Evolutionary conservation across 140 eudicot genomes (phyloP).

Genomic region (Anethum foeniculum): DNA sequence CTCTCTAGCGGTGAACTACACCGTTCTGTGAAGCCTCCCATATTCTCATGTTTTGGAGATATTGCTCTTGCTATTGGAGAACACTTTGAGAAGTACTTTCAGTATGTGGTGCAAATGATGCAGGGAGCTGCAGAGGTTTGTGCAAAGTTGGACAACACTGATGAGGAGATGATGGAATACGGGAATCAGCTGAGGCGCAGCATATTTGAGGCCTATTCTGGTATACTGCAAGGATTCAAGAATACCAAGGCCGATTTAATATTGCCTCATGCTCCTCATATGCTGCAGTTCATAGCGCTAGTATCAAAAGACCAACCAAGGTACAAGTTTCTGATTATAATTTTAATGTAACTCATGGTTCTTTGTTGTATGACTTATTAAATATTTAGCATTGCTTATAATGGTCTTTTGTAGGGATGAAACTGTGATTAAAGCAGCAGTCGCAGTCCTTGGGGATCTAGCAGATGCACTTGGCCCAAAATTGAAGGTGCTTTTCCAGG

Average conservation of each 20-base stretch:
- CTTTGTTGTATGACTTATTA: neutral
- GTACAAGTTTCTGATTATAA: conserved; percentile 18
- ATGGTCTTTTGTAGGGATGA: conserved; percentile 28
- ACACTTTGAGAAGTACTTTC: conserved; percentile 64
- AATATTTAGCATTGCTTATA: neutral
- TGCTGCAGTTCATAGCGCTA: conserved; percentile 60
- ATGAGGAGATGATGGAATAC: conserved; percentile 79
- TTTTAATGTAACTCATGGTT: neutral
- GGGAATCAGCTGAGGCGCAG: conserved; percentile 68
- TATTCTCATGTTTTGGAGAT: conserved; percentile 91
- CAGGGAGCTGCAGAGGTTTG: conserved; percentile 75
- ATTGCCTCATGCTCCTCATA: conserved; percentile 72
- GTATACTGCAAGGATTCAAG: conserved; percentile 78
- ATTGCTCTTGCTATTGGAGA: conserved; percentile 86
- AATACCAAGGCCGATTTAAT: conserved; percentile 58
- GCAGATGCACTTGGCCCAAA: conserved; percentile 82
- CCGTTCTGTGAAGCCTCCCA: conserved; percentile 82
- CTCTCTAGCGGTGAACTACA: conserved; percentile 67
- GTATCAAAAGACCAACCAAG: conserved; percentile 55
- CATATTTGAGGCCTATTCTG: conserved; percentile 86
- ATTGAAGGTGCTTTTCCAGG: conserved; percentile 43
- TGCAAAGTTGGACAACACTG: conserved; percentile 50
- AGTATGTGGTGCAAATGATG: conserved; percentile 72
- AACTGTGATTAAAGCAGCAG: conserved; percentile 60
- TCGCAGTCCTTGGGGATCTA: conserved; percentile 75